A percentile compares a stretch with the other conserved stretches of the same genome.
Conservation (phyloP, 2,329 filamentous ascomycete species). For the Pseudogymnoascus sp. region DNA sequence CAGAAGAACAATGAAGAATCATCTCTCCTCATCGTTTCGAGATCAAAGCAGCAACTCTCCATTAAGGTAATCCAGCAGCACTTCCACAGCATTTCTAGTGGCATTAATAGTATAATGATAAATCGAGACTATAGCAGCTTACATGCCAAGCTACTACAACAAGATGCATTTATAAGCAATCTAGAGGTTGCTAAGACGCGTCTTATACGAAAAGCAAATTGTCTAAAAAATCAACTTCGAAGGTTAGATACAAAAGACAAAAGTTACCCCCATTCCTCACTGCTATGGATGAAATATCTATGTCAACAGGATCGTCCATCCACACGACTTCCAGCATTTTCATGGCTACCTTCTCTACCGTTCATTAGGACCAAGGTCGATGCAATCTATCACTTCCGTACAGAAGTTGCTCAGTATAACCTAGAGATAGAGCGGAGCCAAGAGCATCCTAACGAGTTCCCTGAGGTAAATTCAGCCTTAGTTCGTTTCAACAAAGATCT, state of each 20-base stretch:
- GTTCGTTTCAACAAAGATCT: slow-evolving; percentile 96
- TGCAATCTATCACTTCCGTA: slow-evolving; percentile 79
- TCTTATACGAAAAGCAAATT: slow-evolving; percentile 63
- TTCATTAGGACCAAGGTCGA: slow-evolving; percentile 81
- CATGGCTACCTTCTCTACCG: slow-evolving; percentile 70
- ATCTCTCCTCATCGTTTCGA: slow-evolving; percentile 80
- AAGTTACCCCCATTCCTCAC: too few species aligned
- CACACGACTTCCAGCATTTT: slow-evolving; percentile 60
- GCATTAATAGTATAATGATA: slow-evolving; percentile 86
- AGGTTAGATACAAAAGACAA: too few species aligned
- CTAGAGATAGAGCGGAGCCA: slow-evolving; percentile 84
- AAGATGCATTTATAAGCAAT: slow-evolving; percentile 59
- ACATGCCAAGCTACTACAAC: slow-evolving; percentile 68
- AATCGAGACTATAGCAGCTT: slow-evolving; percentile 78
- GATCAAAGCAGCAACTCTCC: slow-evolving; percentile 68
- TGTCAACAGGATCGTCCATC: slow-evolving; percentile 67
- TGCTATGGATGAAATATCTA: slow-evolving; percentile 36
- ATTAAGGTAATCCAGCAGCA: slow-evolving; percentile 69
- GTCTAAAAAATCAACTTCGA: too few species aligned
- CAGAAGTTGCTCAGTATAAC: slow-evolving; percentile 76
- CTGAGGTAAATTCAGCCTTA: slow-evolving; percentile 86
- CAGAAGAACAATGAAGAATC: slow-evolving; percentile 53
- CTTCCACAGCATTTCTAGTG: slow-evolving; percentile 89
- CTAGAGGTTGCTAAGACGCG: slow-evolving; percentile 77
- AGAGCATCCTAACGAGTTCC: slow-evolving; percentile 69